These are phyloP conservation scores for Diaporthe longicolla DNA, from an alignment of 2,329 filamentous ascomycete species.

Conservation along the genomic window DNA sequence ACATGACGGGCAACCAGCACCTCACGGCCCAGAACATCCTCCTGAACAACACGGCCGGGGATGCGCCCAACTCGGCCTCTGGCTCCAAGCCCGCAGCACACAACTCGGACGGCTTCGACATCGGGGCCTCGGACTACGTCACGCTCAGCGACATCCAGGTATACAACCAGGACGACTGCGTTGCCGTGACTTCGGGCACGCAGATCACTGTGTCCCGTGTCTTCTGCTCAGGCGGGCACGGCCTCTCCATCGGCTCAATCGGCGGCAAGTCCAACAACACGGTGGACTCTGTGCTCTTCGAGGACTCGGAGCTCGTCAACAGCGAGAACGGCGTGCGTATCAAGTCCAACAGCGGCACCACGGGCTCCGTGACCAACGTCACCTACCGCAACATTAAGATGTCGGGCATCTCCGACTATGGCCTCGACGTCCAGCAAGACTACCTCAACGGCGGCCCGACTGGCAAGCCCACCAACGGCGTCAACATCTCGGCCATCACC, in stretches of 20 bases:
- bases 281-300: constrained; percentile 65
- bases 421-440: constrained; percentile 59
- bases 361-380: constrained; percentile 59
- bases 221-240: constrained; percentile 61
- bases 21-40: constrained; percentile 54
- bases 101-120: constrained; percentile 74
- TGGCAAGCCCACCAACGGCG: constrained; percentile 61
- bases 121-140: constrained; percentile 63
- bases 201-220: constrained; percentile 62
- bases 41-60: constrained; percentile 57
- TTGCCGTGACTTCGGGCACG: constrained; percentile 69
- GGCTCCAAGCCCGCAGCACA: constrained; percentile 49
- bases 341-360: constrained; percentile 64
- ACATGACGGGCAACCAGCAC: constrained; percentile 54
- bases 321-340: constrained; percentile 67
- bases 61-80: constrained; percentile 47
- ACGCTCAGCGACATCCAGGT: constrained; percentile 67
- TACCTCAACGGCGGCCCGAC: constrained; percentile 63
- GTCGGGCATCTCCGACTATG: constrained; percentile 48
- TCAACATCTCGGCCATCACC: constrained; percentile 67
- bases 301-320: constrained; percentile 63
- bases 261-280: constrained; percentile 65
- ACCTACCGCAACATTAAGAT: constrained; percentile 49
- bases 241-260: constrained; percentile 59
- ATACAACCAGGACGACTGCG: constrained; percentile 74